phyloP scores from a whole-genome alignment of 1,284 basidiomycete species.

The Puccinia horiana region DNA sequence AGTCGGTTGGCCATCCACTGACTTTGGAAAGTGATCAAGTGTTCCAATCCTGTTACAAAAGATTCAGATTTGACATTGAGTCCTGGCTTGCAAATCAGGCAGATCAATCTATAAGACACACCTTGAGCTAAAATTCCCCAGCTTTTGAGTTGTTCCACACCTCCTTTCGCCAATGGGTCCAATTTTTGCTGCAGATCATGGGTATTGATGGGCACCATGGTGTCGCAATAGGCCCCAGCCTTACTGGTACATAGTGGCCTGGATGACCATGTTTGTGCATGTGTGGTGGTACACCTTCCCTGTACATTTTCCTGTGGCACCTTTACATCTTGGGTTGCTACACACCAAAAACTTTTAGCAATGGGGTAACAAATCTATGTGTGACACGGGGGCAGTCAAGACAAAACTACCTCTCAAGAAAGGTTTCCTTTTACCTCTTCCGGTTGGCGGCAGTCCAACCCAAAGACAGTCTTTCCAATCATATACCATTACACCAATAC shows the following conservation, averaged over 20 bases:
- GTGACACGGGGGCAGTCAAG: background rate
- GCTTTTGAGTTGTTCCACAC: background rate
- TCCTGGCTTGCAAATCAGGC: background rate
- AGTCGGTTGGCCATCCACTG: conserved; percentile 6
- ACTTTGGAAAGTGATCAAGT: conserved; percentile 14
- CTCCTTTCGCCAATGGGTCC: background rate
- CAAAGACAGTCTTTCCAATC: too few relatives aligned
- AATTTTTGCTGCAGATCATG: conserved; percentile 1
- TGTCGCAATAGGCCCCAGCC: background rate
- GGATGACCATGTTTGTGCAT: background rate
- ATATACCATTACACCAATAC: background rate
- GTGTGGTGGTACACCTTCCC: background rate
- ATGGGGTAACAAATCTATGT: background rate
- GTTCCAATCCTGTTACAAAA: too few relatives aligned
- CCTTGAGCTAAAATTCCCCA: background rate
- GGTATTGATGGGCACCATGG: background rate
- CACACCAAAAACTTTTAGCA: background rate
- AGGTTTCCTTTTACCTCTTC: background rate
- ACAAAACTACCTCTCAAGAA: background rate
- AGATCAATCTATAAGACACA: background rate
- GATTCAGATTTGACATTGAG: background rate
- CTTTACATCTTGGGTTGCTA: background rate
- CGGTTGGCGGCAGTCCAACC: background rate
- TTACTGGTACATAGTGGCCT: too few relatives aligned
- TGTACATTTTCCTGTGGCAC: background rate